Evolutionary conservation across 1,139 yeast genomes (phyloP), one percentile per base, ranked within the genome.

Genomic region (Kodamaea arcana): DNA sequence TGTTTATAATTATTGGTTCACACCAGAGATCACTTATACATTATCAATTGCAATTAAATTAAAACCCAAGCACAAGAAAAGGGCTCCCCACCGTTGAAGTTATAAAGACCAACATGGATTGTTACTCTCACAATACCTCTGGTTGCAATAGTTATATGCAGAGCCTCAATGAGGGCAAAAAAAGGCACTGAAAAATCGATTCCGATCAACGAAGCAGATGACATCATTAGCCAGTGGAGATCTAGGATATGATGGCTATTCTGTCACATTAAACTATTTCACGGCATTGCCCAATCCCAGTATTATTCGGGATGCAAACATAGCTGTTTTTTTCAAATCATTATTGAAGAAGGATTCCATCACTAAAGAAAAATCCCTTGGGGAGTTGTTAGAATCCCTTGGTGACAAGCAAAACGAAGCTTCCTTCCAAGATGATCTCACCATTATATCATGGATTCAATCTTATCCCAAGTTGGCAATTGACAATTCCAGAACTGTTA

Each of bases 351-450:
- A 84, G 51, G 95, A 88, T 50, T 72, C 83, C 11, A 80, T 78
- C 15, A 92, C 98, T 0, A 84, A 81, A 51, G 95, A 87, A 48
- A 84, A 82, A 51, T 88, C 94, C 0, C 61, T 87, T 24, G 57
- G 48, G 9, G 94, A 85, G 26, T 59, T 90, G 23, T 41, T 43
- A 15, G 42, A 35, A 6, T 23, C 36, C 3, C 33, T 45, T 14
- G 30, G 30, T n/a, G 29, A 33, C 14, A 35, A 35, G 3, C 37
- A 41, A 2, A 34, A 43, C 24, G 24, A 34, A 2, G 32, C 35
- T 3, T 48, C 56, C 4, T 50, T 52, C 8, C 50, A 49, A 13
- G 73, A 77, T 41, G 81, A 82, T 31, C 46, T 75, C 40, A 70
- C 74, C 2, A 51, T 80, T 6, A 62, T 75, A 6, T 72, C 87